Evolutionary conservation across 495 filamentous ascomycete genomes (phyloP).

Genomic region (Hypoxylon subgilvum): DNA sequence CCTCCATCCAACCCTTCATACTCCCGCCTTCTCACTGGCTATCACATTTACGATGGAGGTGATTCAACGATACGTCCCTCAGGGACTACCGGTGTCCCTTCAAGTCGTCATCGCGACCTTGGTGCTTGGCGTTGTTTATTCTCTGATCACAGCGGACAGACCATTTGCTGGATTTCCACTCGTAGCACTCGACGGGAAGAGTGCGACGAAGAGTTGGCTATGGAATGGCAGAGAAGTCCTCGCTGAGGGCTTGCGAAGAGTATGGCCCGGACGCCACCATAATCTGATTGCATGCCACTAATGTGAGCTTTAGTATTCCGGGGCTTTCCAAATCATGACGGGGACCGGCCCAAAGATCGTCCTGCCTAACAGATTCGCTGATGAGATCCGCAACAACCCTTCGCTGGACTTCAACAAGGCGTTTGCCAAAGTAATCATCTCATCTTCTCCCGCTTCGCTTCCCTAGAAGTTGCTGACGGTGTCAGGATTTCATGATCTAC

Average conservation of each 20-base stretch:
- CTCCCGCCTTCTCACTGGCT: neutral
- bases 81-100: conserved; percentile 36
- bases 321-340: conserved; percentile 42
- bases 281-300: conserved; percentile 2
- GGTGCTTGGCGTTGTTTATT: conserved; percentile 35
- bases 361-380: conserved; percentile 55
- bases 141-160: conserved; percentile 28
- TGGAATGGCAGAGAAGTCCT: conserved; percentile 33
- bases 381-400: conserved; percentile 56
- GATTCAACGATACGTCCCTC: conserved; percentile 30
- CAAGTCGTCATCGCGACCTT: conserved; percentile 33
- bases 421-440: conserved; percentile 45
- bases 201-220: conserved; percentile 35
- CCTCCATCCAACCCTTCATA: neutral
- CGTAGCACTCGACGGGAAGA: conserved; percentile 31
- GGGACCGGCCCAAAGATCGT: conserved; percentile 47
- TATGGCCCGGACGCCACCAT: neutral
- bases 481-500: conserved; percentile 52
- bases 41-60: conserved; percentile 28
- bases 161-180: conserved; percentile 40
- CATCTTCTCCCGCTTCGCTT: neutral
- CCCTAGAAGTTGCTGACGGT: conserved; percentile 5
- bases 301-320: conserved; percentile 28
- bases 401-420: conserved; percentile 49
- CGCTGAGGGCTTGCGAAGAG: conserved; percentile 27